Conservation (phyloP, 2,329 filamentous ascomycete species). For the Knufia petricola region DNA sequence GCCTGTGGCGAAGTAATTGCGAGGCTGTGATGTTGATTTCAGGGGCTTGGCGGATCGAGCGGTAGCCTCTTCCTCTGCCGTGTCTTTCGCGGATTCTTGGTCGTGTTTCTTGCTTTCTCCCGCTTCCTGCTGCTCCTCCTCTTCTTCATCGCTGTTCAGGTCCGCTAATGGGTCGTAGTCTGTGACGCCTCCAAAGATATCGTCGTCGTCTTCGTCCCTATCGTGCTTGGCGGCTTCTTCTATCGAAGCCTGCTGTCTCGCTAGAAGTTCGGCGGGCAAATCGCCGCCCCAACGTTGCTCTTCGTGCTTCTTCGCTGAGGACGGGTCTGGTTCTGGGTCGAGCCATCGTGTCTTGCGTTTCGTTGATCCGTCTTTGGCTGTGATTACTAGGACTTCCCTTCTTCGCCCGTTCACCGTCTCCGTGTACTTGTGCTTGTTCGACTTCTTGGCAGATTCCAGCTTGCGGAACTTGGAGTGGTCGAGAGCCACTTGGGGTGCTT, state of each 20-base stretch:
- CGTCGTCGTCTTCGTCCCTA: constrained; percentile 40
- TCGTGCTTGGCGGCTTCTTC: constrained; percentile 28
- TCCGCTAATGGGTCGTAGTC: constrained; percentile 52
- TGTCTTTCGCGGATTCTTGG: constrained; percentile 16
- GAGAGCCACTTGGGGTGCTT: constrained; percentile 32
- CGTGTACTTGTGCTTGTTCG: constrained; percentile 39
- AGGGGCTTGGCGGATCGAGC: not conserved
- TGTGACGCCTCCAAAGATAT: constrained; percentile 53
- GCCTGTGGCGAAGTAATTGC: constrained; percentile 40
- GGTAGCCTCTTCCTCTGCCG: constrained; percentile 15
- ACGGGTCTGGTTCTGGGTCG: constrained; percentile 23
- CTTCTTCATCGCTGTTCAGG: constrained; percentile 37
- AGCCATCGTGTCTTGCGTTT: constrained; percentile 53
- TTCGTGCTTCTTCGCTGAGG: constrained; percentile 27
- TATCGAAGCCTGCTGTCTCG: constrained; percentile 26
- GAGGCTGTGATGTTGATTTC: constrained; percentile 24
- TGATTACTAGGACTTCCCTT: constrained; percentile 50
- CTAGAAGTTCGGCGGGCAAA: constrained; percentile 35
- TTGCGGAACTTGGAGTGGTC: constrained; percentile 44
- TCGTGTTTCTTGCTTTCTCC: constrained; percentile 24
- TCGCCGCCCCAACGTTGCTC: constrained; percentile 45
- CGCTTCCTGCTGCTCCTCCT: constrained; percentile 3
- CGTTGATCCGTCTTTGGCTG: constrained; percentile 50
- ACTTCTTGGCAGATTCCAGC: constrained; percentile 32
- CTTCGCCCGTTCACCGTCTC: constrained; percentile 42